Evolutionary conservation across 164 flowering plant genomes (phyloP), one percentile per base, ranked within the genome.

Genomic region (Aristolochia fimbriata): DNA sequence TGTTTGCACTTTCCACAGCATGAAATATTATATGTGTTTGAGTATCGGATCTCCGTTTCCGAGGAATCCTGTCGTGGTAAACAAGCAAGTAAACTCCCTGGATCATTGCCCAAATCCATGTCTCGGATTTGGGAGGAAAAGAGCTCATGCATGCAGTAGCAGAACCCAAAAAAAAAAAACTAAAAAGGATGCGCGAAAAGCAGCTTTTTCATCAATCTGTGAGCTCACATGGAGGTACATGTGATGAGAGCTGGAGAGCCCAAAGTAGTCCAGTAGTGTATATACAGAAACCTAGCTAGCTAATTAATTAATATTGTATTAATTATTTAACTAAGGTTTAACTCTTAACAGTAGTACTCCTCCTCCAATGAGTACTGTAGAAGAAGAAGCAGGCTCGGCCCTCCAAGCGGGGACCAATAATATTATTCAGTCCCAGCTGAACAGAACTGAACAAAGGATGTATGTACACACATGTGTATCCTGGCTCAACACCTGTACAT

Each of bases 331-430:
- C n/a, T n/a, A n/a, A n/a, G n/a, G n/a, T 27, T 27, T 27, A 27
- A 27, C 30, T 27, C 30, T 37, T 49, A 17, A 17, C 52, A 49
- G 20, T n/a, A n/a, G n/a, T n/a, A n/a, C n/a, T n/a, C n/a, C n/a
- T n/a, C n/a, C n/a, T 20, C 52, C 14, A 17, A 15, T 17, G 19
- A 49, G 4, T 49, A 49, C 19, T 49, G 22, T 4, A 20, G 52
- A 17, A 17, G 20, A 17, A 17, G 20, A 17, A 20, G 4, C 19
- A 14, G 60, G 60, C 60, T 41, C 49, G 25, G 60, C 43, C 60
- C 60, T 58, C 25, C 43, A 41, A 4, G 60, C 48, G 49, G 59
- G 60, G 60, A 21, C 60, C 49, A 19, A 20, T n/a, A n/a, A n/a
- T n/a, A n/a, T n/a, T n/a, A n/a, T n/a, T 43, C 49, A 16, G 46